Evolutionary conservation across 192 early-diverging fungal species (phyloP).

Genomic region (Umbelopsis vinacea): DNA sequence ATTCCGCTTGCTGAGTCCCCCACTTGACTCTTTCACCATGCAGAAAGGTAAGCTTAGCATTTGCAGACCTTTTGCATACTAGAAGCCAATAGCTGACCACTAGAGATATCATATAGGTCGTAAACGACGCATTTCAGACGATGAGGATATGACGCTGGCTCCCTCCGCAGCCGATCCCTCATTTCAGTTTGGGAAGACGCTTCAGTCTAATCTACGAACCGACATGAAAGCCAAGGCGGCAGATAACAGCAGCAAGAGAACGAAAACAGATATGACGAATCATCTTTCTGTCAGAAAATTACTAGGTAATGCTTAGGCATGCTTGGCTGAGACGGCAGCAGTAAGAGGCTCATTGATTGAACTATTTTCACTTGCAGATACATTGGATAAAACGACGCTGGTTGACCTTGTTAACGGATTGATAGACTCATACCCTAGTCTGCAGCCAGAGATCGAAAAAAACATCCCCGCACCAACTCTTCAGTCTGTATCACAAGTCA

Average conservation of each 20-base stretch:
- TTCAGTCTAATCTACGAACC: slow-evolving; percentile 12
- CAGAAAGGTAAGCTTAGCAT: slow-evolving; percentile 1
- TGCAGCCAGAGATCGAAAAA: slow-evolving; percentile 67
- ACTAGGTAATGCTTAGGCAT: background rate
- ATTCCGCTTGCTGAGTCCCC: background rate
- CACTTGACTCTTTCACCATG: slow-evolving; percentile 6
- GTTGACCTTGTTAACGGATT: slow-evolving; percentile 73
- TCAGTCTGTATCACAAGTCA: slow-evolving; percentile 65
- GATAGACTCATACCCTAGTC: slow-evolving; percentile 71
- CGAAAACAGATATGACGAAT: slow-evolving; percentile 25
- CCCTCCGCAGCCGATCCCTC: background rate
- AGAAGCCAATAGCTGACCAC: too few species aligned
- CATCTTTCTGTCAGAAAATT: slow-evolving; percentile 18
- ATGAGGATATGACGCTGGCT: slow-evolving; percentile 41
- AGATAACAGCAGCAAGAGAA: slow-evolving; percentile 15
- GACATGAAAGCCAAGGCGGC: slow-evolving; percentile 19
- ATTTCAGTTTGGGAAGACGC: slow-evolving; percentile 26
- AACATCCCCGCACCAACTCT: slow-evolving; percentile 91
- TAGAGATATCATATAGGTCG: slow-evolving; percentile 21
- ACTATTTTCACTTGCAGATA: slow-evolving; percentile 30
- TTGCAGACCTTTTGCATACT: background rate
- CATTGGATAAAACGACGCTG: slow-evolving; percentile 72
- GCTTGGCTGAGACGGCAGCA: too few species aligned
- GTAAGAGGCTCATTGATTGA: background rate
- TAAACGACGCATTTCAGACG: slow-evolving; percentile 39